Conservation (phyloP, 2,329 filamentous ascomycete species). For the Huntiella decipiens region DNA sequence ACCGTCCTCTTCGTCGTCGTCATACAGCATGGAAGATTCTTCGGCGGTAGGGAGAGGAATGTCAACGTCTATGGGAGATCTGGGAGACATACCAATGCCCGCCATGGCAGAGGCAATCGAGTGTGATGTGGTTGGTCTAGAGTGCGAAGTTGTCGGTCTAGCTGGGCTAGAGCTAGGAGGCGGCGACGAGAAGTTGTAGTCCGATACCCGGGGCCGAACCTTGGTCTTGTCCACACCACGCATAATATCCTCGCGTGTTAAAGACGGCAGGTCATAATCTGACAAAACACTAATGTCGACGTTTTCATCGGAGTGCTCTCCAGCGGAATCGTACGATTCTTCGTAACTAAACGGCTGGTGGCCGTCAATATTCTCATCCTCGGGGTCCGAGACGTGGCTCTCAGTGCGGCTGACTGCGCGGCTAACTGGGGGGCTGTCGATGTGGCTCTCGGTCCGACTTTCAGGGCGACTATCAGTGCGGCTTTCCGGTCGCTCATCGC, state of each 20-base stretch:
- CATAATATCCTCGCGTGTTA: slow-evolving; percentile 86
- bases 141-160: slow-evolving; percentile 21
- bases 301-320: slow-evolving; percentile 9
- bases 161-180: slow-evolving; percentile 38
- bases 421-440: background rate
- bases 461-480: background rate
- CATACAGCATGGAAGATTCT: slow-evolving; percentile 37
- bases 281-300: slow-evolving; percentile 40
- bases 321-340: slow-evolving; percentile 4
- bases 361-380: background rate
- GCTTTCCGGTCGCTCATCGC: background rate
- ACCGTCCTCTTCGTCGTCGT: slow-evolving; percentile 32
- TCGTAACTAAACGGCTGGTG: slow-evolving; percentile 6
- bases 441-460: background rate
- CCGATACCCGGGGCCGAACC: slow-evolving; percentile 36
- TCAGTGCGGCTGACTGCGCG: background rate
- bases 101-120: slow-evolving; percentile 16
- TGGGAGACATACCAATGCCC: background rate
- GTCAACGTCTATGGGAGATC: slow-evolving; percentile 54
- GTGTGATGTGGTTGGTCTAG: slow-evolving; percentile 23
- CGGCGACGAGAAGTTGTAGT: slow-evolving; percentile 45
- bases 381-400: background rate
- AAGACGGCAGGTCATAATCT: slow-evolving; percentile 51
- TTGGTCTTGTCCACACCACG: slow-evolving; percentile 59
- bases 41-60: slow-evolving; percentile 79